phyloP scores from a whole-genome alignment of 2,329 filamentous ascomycete species.

The Chlorencoelia australis region DNA sequence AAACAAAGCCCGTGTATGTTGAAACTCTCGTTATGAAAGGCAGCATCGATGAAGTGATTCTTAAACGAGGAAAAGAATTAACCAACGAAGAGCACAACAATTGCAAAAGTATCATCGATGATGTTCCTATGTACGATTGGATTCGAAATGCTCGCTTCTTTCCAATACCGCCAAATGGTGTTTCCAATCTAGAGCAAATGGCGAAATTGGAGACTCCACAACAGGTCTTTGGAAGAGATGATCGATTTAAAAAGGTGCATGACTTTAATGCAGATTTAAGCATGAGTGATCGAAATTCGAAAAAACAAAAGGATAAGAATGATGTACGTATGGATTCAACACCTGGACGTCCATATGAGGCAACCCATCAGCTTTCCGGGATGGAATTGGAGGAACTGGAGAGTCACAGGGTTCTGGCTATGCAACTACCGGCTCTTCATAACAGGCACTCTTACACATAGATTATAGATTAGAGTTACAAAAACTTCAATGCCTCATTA shows the following conservation, averaged over 20 bases:
- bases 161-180: conserved; percentile 15
- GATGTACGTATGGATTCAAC: too few species aligned
- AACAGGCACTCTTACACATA: too few species aligned
- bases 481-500: too few species aligned
- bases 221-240: too few species aligned
- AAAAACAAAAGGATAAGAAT: background rate
- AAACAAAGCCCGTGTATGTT: conserved; percentile 67
- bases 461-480: too few species aligned
- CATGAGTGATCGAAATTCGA: background rate
- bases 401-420: too few species aligned
- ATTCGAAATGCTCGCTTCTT: conserved; percentile 42
- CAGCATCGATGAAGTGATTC: conserved; percentile 78
- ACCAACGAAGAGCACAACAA: conserved; percentile 52
- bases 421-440: too few species aligned
- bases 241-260: too few species aligned
- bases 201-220: conserved; percentile 36
- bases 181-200: conserved; percentile 36
- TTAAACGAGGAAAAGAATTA: conserved; percentile 65
- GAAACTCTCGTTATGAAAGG: conserved; percentile 74
- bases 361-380: too few species aligned
- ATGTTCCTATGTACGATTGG: conserved; percentile 48
- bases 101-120: conserved; percentile 47
- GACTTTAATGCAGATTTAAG: too few species aligned
- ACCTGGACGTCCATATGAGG: too few species aligned
- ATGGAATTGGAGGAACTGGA: too few species aligned